Percentiles rank a stretch among this genome's conserved stretches.
Conservation (phyloP, 768 basidiomycete species). For the Kwoniella dendrophila region DNA sequence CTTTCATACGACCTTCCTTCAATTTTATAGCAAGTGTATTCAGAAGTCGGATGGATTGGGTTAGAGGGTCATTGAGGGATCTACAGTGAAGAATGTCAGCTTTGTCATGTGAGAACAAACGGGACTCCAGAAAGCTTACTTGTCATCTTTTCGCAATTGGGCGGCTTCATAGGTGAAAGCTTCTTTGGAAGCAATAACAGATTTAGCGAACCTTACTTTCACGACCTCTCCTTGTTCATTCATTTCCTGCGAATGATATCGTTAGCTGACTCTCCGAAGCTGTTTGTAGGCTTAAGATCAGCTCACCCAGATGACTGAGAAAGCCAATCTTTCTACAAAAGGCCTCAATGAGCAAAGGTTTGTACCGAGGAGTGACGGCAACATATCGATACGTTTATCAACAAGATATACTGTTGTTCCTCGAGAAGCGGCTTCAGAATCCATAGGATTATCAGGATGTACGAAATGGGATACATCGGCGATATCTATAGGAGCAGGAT, state of each 20-base stretch:
- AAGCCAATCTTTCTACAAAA: conserved; percentile 89
- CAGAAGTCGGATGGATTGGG: conserved; percentile 81
- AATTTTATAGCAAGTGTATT: conserved; percentile 84
- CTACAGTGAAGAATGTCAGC: conserved; percentile 57
- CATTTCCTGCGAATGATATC: conserved; percentile 69
- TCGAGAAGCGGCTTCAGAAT: conserved; percentile 88
- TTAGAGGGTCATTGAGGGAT: conserved; percentile 75
- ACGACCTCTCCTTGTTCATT: conserved; percentile 85
- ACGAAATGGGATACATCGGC: conserved; percentile 99
- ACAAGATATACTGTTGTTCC: conserved; percentile 98
- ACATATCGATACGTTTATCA: conserved; percentile 98
- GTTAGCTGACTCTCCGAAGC: neutral
- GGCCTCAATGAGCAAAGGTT: conserved; percentile 92
- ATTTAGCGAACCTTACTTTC: conserved; percentile 87
- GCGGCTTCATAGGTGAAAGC: conserved; percentile 98
- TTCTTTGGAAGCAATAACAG: conserved; percentile 92
- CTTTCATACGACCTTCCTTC: conserved; percentile 81
- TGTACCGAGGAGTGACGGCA: conserved; percentile 88
- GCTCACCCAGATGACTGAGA: conserved; percentile 90
- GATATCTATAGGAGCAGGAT: conserved; percentile 68
- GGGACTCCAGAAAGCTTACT: conserved; percentile 58
- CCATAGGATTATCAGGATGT: conserved; percentile 89
- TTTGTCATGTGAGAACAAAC: neutral
- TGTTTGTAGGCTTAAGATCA: neutral
- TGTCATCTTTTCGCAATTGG: conserved; percentile 88